These are phyloP conservation scores for Saturnispora silvae DNA, from an alignment of 805 yeast species.

Conservation along the genomic window DNA sequence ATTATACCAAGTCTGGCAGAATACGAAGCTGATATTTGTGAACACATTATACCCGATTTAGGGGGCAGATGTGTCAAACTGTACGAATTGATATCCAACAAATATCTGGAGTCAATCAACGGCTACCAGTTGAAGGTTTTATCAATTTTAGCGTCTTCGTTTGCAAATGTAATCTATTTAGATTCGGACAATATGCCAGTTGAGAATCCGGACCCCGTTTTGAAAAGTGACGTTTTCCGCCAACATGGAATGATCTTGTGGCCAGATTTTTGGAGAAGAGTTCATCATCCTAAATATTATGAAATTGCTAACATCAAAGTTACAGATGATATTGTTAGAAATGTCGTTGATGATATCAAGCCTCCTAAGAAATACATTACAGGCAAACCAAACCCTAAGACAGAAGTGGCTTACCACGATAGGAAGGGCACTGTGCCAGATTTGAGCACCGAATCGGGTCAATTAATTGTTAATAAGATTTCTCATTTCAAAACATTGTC, in stretches of 20 bases:
- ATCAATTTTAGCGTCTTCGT: conserved; percentile 40
- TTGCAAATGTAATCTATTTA: conserved; percentile 40
- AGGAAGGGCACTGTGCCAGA: conserved; percentile 43
- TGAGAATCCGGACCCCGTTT: conserved; percentile 39
- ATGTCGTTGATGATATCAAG: conserved; percentile 22
- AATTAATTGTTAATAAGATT: conserved; percentile 37
- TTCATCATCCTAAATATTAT: conserved; percentile 42
- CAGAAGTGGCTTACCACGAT: conserved; percentile 37
- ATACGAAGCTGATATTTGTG: conserved; percentile 30
- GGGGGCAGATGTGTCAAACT: conserved; percentile 53
- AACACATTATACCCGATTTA: conserved; percentile 30
- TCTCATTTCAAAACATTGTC: conserved; percentile 38
- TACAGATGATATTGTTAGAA: conserved; percentile 26
- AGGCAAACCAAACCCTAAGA: conserved; percentile 8
- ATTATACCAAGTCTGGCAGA: conserved; percentile 31
- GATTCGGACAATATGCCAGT: conserved; percentile 46
- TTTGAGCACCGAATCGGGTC: conserved; percentile 48
- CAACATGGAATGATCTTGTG: conserved; percentile 42
- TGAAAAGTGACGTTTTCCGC: conserved; percentile 44
- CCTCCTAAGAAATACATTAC: conserved; percentile 15
- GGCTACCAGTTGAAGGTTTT: conserved; percentile 40
- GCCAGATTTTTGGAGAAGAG: conserved; percentile 54
- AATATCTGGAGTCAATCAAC: conserved; percentile 22
- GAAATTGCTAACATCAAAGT: conserved; percentile 31
- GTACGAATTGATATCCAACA: conserved; percentile 38